Conservation (phyloP, 1,139 yeast species). For the Kodamaea plutei region DNA sequence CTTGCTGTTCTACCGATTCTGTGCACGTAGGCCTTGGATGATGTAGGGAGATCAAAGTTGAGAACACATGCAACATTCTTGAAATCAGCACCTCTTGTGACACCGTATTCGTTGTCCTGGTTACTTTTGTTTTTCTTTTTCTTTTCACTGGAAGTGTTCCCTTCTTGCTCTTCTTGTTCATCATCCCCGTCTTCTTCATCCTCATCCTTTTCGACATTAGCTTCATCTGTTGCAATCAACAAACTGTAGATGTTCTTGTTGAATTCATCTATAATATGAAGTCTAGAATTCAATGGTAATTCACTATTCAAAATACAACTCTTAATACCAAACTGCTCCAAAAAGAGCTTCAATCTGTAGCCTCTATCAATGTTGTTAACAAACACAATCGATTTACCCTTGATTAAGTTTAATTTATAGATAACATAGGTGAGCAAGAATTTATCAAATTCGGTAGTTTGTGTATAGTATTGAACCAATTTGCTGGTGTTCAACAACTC, state of each 20-base stretch:
- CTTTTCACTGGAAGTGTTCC: conserved; percentile 9
- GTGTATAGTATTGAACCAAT: conserved; percentile 81
- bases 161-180: conserved; percentile 13
- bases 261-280: conserved; percentile 93
- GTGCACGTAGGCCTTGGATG: conserved; percentile 87
- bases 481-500: conserved; percentile 55
- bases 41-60: conserved; percentile 90
- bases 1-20: conserved; percentile 98
- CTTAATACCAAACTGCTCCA: conserved; percentile 92
- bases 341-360: conserved; percentile 80
- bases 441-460: conserved; percentile 85
- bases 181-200: conserved; percentile 29
- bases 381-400: conserved; percentile 87
- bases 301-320: conserved; percentile 90
- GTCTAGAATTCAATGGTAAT: conserved; percentile 85
- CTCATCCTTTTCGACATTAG: conserved; percentile 48
- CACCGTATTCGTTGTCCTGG: conserved; percentile 80
- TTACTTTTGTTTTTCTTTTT: conserved; percentile 25
- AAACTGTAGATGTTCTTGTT: conserved; percentile 84
- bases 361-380: conserved; percentile 96
- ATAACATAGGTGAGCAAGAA: conserved; percentile 87
- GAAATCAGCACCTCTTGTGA: conserved; percentile 96
- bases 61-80: conserved; percentile 93
- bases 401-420: conserved; percentile 80
- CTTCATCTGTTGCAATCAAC: conserved; percentile 93